Evolutionary conservation across 306 rosid genomes (phyloP).

Genomic region (Begonia fuchsioides): DNA sequence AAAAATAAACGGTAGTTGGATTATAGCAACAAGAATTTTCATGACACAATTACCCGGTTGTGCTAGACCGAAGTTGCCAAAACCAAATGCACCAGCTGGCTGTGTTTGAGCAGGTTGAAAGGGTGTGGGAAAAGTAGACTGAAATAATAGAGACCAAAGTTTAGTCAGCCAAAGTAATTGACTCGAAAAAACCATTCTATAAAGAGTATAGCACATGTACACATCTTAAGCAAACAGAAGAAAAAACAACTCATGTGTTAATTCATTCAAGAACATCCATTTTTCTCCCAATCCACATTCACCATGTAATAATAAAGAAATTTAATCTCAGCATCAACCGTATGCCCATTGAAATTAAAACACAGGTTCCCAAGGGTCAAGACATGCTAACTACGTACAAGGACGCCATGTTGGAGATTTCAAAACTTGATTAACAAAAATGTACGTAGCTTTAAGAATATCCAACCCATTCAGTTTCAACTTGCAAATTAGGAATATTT

Average conservation of each 20-base stretch:
- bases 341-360: too few species aligned
- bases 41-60: conserved; percentile 46
- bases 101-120: conserved; percentile 45
- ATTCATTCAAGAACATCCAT: neutral
- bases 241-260: neutral
- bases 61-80: conserved; percentile 38
- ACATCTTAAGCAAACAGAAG: neutral
- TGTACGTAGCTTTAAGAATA: too few species aligned
- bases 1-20: conserved; percentile 7
- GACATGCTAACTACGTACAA: too few species aligned
- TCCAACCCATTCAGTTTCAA: too few species aligned
- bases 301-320: neutral
- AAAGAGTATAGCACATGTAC: neutral
- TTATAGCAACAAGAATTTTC: neutral
- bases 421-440: too few species aligned
- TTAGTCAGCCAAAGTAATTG: neutral
- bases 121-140: conserved; percentile 47
- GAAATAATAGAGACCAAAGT: neutral
- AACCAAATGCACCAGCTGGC: conserved; percentile 23
- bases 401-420: too few species aligned
- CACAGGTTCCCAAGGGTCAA: too few species aligned
- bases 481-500: too few species aligned
- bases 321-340: too few species aligned
- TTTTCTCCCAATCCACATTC: neutral
- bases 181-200: neutral